Evolutionary conservation across 2,329 filamentous ascomycete genomes (phyloP).

Genomic region (Fusarium mexicanum): DNA sequence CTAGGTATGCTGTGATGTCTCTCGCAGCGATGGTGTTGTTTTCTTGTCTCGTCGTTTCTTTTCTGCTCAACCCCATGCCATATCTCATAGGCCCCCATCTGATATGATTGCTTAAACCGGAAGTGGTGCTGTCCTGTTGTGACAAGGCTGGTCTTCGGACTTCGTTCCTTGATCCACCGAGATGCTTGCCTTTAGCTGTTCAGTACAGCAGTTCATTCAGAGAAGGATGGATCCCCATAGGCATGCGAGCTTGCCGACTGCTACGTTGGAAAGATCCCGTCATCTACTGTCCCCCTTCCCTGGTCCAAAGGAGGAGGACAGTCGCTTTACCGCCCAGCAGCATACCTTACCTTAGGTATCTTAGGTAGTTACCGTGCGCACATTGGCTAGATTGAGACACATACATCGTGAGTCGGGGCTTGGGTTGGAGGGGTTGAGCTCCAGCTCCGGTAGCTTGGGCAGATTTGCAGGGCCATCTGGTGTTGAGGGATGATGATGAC

Average conservation of each 20-base stretch:
- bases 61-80: constrained; percentile 11
- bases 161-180: constrained; percentile 7
- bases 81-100: neutral
- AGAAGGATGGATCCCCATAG: constrained; percentile 13
- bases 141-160: constrained; percentile 14
- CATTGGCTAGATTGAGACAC: constrained; percentile 17
- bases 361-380: neutral
- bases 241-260: constrained; percentile 24
- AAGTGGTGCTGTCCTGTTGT: constrained; percentile 14
- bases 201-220: neutral
- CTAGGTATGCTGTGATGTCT: constrained; percentile 18
- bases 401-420: neutral
- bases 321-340: constrained; percentile 20
- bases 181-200: constrained; percentile 21
- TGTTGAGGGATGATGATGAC: constrained; percentile 41
- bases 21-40: constrained; percentile 30
- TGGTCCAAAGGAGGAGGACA: constrained; percentile 5
- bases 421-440: constrained; percentile 5
- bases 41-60: constrained; percentile 9
- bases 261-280: constrained; percentile 15
- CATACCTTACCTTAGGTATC: neutral
- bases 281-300: constrained; percentile 3
- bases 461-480: constrained; percentile 35
- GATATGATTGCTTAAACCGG: constrained; percentile 11
- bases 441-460: constrained; percentile 20